Base-by-base conservation (phyloP, 202 grass and related monocot species). In the Setaria viridis region DNA sequence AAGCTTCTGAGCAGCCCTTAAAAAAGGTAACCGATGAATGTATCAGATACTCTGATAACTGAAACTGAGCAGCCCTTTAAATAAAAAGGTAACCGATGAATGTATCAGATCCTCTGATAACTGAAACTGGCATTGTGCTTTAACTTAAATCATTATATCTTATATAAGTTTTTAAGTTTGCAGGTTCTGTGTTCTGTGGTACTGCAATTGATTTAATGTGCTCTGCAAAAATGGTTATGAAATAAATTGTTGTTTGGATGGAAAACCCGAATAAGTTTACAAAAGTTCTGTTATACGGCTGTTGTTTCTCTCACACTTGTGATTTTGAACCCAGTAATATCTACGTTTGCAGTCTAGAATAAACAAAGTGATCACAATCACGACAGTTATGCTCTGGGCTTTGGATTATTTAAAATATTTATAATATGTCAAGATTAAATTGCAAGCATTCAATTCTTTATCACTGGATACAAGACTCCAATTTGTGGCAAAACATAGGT, bases 351-450 rank as follows among this genome's bases (percentile, higher is more conserved):
- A 70, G 19, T 70, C 25, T 59, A 19, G 39, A 46, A 59, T 17
- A 8, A 19, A 9, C 6, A 69, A 57, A 53, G 66, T 29, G 48
- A 49, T 14, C 11, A 13, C 14, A 49, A 37, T 59, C 30, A 76
- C 9, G 5, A 58, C 45, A 34, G 20, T 59, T 87, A 29, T 71
- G 46, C 9, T 46, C 53, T 66, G 7, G 42, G 50, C 9, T 10
- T 80, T 54, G 56, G 16, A 46, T 81, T 69, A 41, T 74, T 32
- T 51, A 19, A 49, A 83, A 63, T 68, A 6, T 68, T 51, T 41
- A 8, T 67, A 3, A 55, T 42, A 37, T 54, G n/a, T 39, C 6
- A 15, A 66, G 6, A 25, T 8, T 25, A 41, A 41, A 4, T 80
- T 41, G 2, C 13, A 2, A 41, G 19, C 12, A 39, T 80, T 25